Percentiles rank a stretch among this genome's conserved stretches.
These are phyloP conservation scores for Trypanosoma lewisi DNA, from an alignment of 208 protist species.

Conservation along the genomic window DNA sequence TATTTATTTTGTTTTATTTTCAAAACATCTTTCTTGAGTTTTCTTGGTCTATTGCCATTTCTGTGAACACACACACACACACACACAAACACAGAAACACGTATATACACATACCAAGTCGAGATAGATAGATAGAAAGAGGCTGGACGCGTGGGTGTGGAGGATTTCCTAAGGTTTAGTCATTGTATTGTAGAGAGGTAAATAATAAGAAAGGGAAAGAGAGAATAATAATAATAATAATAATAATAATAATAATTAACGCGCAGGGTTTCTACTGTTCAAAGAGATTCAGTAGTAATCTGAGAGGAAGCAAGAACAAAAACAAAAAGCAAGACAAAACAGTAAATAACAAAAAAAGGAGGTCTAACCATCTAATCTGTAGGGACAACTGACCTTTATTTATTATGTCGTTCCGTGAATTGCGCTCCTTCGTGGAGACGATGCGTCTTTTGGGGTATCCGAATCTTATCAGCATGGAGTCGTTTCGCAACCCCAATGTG, in stretches of 20 bases:
- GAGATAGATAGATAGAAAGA: neutral
- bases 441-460: conserved; percentile 95
- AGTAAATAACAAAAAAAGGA: neutral
- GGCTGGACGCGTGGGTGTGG: neutral
- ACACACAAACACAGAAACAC: too few species aligned
- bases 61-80: neutral
- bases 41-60: neutral
- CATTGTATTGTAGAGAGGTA: neutral
- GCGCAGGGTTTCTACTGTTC: neutral
- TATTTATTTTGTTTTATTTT: neutral
- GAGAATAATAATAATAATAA: neutral
- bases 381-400: neutral
- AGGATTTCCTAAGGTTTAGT: neutral
- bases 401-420: conserved; percentile 91
- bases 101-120: too few species aligned
- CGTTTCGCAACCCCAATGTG: conserved; percentile 95
- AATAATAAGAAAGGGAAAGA: neutral
- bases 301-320: neutral
- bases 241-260: too few species aligned
- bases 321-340: too few species aligned
- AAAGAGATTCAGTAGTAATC: neutral
- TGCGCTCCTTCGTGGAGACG: conserved; percentile 94
- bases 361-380: neutral
- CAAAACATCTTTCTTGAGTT: neutral
- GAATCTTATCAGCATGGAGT: conserved; percentile 95